A percentile compares a stretch with the other conserved stretches of the same genome.
Evolutionary conservation across 495 filamentous ascomycete species (phyloP).

Genomic region (Talaromyces borbonicus): DNA sequence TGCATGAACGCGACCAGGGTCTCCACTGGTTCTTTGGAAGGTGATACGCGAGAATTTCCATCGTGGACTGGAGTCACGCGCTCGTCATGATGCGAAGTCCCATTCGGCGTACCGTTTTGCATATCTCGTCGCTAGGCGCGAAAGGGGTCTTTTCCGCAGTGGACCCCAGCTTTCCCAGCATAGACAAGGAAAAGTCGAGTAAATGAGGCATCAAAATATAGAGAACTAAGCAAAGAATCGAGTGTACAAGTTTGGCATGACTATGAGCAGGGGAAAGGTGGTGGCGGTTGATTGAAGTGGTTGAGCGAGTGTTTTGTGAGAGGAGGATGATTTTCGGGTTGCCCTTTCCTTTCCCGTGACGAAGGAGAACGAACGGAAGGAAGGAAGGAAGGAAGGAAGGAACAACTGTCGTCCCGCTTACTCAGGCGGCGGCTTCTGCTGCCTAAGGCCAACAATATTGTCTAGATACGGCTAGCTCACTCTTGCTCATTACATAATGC

Average conservation of each 20-base stretch:
- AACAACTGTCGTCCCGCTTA: too few species aligned
- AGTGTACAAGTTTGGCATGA: slow-evolving; percentile 53
- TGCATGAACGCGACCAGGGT: slow-evolving; percentile 19
- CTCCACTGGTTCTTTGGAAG: slow-evolving; percentile 14
- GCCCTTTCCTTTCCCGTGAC: slow-evolving; percentile 20
- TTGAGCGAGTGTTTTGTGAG: slow-evolving; percentile 27
- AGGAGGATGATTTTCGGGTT: slow-evolving; percentile 27
- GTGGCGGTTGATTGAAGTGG: slow-evolving; percentile 27
- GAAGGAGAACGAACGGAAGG: background rate
- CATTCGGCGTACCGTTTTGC: slow-evolving; percentile 46
- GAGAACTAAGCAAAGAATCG: slow-evolving; percentile 39
- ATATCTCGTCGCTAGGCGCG: slow-evolving; percentile 44
- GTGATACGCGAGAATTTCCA: slow-evolving; percentile 16
- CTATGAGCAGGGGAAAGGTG: slow-evolving; percentile 35
- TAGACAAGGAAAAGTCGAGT: slow-evolving; percentile 48
- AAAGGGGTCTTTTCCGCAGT: slow-evolving; percentile 35
- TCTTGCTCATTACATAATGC: too few species aligned
- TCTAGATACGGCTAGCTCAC: too few species aligned
- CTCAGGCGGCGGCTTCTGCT: too few species aligned
- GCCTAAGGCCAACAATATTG: too few species aligned
- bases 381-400: too few species aligned
- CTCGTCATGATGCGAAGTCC: slow-evolving; percentile 38
- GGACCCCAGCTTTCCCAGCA: slow-evolving; percentile 59
- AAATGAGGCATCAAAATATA: slow-evolving; percentile 58
- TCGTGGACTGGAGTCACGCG: slow-evolving; percentile 28